Evolutionary conservation across 148 eudicot genomes (phyloP), one percentile per base, ranked within the genome.

Genomic region (Arbutus unedo): DNA sequence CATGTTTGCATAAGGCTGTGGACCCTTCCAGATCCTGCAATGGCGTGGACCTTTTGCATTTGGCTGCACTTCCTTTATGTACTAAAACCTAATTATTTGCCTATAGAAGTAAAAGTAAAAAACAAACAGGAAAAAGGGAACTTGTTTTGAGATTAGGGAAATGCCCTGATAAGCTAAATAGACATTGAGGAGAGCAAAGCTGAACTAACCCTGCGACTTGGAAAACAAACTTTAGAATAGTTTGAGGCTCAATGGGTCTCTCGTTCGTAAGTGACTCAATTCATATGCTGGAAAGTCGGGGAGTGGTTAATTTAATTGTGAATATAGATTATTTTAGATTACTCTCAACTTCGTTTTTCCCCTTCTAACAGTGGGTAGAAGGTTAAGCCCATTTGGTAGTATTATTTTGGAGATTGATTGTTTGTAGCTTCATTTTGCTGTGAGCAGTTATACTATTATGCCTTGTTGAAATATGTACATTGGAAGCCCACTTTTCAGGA

Each of bases 281-380:
- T 49, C 53, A n/a, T 48, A 49, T 50, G 53, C 16, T n/a, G 9
- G 55, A 74, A 74, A 16, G 25, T 13, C 49, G 41, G 43, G 3
- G 74, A 43, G 47, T 11, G 74, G 74, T 71, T 19, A 47, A 43
- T 73, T 73, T 47, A 73, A 25, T 73, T 73, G 70, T 23, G 70
- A 64, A 60, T 31, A 31, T n/a, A 10, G 11, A 3, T 18, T 44
- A 6, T 73, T 68, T 68, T 68, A 15, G 74, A 41, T 15, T 68
- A 68, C 47, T 38, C 0, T 68, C 74, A 31, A 68, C 47, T 68
- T 68, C 10, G 8, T 14, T 43, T 6, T 73, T 45, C 23, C 19
- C 23, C 19, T 6, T 44, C 14, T 18, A 45, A 43, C 31, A 16
- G 51, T 45, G 19, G 11, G 71, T 11, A 19, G 6, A 73, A 15